Conservation (phyloP, 352 stramenopile species). For the Phytophthora niederhauseri region DNA sequence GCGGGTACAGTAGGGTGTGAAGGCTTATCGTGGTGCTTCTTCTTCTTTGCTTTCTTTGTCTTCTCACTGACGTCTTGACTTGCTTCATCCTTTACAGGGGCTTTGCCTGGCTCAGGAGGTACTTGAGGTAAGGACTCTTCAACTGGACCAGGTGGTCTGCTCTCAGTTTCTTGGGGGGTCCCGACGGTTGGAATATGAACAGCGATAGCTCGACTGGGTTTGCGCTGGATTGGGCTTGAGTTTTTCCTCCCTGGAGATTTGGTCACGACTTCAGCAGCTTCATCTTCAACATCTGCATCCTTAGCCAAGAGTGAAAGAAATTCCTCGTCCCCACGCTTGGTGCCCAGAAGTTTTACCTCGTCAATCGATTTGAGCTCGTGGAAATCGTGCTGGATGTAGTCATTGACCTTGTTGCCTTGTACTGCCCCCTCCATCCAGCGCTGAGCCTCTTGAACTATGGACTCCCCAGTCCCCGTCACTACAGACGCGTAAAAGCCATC, state of each 20-base stretch:
- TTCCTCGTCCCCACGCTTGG: conserved; percentile 57
- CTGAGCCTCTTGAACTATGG: conserved; percentile 71
- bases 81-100: conserved; percentile 8
- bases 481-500: conserved; percentile 68
- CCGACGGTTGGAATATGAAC: conserved; percentile 2
- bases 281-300: conserved; percentile 35
- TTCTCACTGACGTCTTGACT: conserved; percentile 11
- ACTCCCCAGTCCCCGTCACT: conserved; percentile 51
- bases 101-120: neutral
- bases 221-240: conserved; percentile 42
- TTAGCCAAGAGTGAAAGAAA: conserved; percentile 60
- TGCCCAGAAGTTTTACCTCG: conserved; percentile 54
- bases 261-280: conserved; percentile 4
- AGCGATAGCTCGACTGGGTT: conserved; percentile 30
- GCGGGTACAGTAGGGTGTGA: neutral
- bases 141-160: conserved; percentile 9
- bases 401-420: conserved; percentile 36
- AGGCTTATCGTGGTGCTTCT: conserved; percentile 16
- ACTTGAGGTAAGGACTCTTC: conserved; percentile 15
- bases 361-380: conserved; percentile 62
- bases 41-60: conserved; percentile 35
- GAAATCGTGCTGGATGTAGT: conserved; percentile 74
- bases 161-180: conserved; percentile 2
- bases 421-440: conserved; percentile 66
- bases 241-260: conserved; percentile 19